phyloP scores from a whole-genome alignment of 2,329 filamentous ascomycete genomes.

The Exophiala sp. region DNA sequence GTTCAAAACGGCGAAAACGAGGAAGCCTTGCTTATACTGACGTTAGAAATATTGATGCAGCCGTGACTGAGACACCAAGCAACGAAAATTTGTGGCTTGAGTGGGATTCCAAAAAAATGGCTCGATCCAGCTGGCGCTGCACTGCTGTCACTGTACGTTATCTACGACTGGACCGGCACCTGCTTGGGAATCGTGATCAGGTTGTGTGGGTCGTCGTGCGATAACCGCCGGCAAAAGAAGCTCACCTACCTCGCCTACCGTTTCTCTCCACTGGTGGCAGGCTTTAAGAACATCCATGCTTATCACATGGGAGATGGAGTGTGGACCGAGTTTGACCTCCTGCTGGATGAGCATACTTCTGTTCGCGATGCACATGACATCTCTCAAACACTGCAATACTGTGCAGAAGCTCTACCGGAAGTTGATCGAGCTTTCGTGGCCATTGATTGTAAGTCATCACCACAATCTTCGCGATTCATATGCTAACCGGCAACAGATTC shows the following conservation, averaged over 20 bases:
- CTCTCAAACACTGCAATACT: conserved; percentile 62
- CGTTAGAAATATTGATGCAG: too few species aligned
- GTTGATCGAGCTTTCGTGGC: conserved; percentile 53
- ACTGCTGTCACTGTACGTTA: conserved; percentile 63
- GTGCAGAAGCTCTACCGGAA: conserved; percentile 45
- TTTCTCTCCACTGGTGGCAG: conserved; percentile 52
- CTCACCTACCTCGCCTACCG: conserved; percentile 59
- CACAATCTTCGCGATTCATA: background rate
- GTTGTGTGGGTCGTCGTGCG: conserved; percentile 57
- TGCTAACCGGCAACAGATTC: background rate
- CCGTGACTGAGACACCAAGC: too few species aligned
- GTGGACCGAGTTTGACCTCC: conserved; percentile 60
- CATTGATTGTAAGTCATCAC: conserved; percentile 44
- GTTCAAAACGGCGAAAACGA: too few species aligned
- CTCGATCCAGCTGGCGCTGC: conserved; percentile 61
- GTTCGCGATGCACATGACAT: conserved; percentile 56
- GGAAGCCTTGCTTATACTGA: too few species aligned
- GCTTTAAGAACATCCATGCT: conserved; percentile 53
- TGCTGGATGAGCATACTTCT: conserved; percentile 53
- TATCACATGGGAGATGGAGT: conserved; percentile 63
- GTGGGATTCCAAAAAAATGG: conserved; percentile 40
- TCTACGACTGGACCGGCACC: conserved; percentile 65
- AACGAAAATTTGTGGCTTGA: too few species aligned
- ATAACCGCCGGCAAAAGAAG: conserved; percentile 52
- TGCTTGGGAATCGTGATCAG: conserved; percentile 58